phyloP scores from a whole-genome alignment of 345 rosid species.

The Lepidium sativum region DNA sequence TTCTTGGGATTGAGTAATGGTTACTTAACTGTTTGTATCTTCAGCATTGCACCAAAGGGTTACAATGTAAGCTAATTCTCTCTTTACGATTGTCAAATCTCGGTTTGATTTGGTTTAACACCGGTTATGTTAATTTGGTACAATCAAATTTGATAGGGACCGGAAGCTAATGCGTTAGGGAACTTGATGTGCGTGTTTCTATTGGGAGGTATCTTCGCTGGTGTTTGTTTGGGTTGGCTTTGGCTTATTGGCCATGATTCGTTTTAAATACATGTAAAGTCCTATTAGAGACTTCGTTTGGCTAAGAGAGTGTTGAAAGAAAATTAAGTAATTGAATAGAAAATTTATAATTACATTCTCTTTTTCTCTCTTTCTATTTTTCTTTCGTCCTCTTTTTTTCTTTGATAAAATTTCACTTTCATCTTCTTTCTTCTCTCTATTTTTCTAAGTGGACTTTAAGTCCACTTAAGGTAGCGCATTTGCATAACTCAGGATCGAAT shows the following conservation, averaged over 20 bases:
- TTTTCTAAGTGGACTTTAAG: no score
- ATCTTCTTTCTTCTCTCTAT: no score
- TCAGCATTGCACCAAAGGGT: constrained; percentile 73
- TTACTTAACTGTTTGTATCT: constrained; percentile 65
- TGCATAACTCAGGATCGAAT: no score
- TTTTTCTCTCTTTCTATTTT: no score
- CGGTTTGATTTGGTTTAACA: background rate
- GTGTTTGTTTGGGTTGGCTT: constrained; percentile 29
- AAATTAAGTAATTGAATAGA: no score
- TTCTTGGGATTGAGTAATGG: constrained; percentile 72
- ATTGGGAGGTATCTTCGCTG: constrained; percentile 27
- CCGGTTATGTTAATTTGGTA: background rate
- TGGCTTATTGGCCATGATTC: constrained; percentile 36
- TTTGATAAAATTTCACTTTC: no score
- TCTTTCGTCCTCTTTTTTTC: no score
- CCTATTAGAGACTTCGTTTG: no score
- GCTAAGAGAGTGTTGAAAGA: no score
- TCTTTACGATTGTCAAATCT: background rate
- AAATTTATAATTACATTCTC: no score
- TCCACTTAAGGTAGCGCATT: no score
- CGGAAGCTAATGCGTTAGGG: constrained; percentile 25
- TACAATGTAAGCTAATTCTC: constrained; percentile 52
- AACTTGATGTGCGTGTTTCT: constrained; percentile 23
- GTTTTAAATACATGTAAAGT: constrained; percentile 15
- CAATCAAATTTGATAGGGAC: constrained; percentile 16